A percentile compares a stretch with the other conserved stretches of the same genome.
phyloP scores from a whole-genome alignment of 2,329 filamentous ascomycete species.

The Beauveria varroae region DNA sequence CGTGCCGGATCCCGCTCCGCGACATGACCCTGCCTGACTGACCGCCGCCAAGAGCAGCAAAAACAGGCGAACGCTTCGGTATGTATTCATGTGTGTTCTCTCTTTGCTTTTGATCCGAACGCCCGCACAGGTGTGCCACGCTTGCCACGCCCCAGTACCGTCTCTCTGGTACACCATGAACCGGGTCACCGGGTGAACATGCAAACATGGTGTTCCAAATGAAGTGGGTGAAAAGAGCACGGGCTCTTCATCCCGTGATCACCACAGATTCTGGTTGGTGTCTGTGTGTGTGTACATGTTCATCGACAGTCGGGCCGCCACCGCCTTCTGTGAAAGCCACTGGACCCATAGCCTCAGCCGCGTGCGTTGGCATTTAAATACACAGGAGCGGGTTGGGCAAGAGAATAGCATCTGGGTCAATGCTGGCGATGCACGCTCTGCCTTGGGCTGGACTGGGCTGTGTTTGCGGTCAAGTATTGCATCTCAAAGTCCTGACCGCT shows the following conservation, averaged over 20 bases:
- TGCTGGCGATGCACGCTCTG: neutral
- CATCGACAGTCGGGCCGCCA: constrained; percentile 6
- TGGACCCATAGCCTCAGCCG: constrained; percentile 3
- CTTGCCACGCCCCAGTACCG: constrained; percentile 1
- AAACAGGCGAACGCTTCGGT: neutral
- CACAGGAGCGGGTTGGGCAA: neutral
- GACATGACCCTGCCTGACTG: neutral
- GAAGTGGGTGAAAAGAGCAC: neutral
- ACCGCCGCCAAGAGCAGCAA: constrained; percentile 1
- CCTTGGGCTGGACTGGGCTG: constrained; percentile 6
- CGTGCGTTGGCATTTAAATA: constrained; percentile 3
- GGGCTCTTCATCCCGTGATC: neutral
- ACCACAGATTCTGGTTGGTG: neutral
- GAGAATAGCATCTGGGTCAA: neutral
- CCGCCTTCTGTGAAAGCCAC: constrained; percentile 6
- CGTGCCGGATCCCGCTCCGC: constrained; percentile 5
- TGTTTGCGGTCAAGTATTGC: constrained; percentile 1
- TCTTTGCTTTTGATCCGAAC: constrained; percentile 4
- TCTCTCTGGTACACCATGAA: neutral
- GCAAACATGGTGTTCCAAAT: constrained; percentile 7
- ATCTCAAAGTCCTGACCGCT: constrained; percentile 5
- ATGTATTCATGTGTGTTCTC: neutral
- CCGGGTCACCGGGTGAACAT: constrained; percentile 8
- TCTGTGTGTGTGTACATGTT: neutral
- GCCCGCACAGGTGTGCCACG: constrained; percentile 4